These are phyloP conservation scores for Amylostereum chailletii DNA, from an alignment of 1,284 basidiomycete genomes.

Conservation along the genomic window DNA sequence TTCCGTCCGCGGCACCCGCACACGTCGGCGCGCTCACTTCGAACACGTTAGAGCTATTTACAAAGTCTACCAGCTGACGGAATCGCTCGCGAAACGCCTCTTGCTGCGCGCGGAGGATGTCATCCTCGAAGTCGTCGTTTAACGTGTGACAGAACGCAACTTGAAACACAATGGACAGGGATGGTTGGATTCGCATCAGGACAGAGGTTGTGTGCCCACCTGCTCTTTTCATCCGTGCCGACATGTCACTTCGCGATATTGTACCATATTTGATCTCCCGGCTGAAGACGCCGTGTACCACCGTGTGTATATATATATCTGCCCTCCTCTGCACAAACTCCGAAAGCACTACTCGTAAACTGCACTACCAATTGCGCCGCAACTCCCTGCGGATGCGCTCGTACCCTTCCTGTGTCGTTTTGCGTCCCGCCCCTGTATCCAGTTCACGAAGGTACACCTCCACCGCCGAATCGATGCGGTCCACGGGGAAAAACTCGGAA, in stretches of 20 bases:
- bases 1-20: background rate
- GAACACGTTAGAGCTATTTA: conserved; percentile 45
- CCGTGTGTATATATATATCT: no score
- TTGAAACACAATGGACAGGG: no score
- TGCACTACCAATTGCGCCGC: conserved; percentile 51
- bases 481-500: conserved; percentile 62
- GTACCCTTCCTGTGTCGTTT: conserved; percentile 44
- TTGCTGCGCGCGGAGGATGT: conserved; percentile 67
- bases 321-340: no score
- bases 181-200: no score
- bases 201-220: no score
- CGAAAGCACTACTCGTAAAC: background rate
- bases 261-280: no score
- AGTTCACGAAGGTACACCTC: conserved; percentile 67
- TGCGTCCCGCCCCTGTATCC: conserved; percentile 43
- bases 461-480: conserved; percentile 58
- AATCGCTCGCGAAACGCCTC: conserved; percentile 47
- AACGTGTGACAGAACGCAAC: no score
- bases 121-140: conserved; percentile 54
- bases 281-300: no score
- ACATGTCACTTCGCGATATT: no score
- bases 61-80: conserved; percentile 60
- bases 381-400: conserved; percentile 63
- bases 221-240: no score
- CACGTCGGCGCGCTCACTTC: background rate